A percentile compares a stretch with the other conserved stretches of the same genome.
These are phyloP conservation scores for Xylariaceae sp. DNA, from an alignment of 2,329 filamentous ascomycete species.

Conservation along the genomic window DNA sequence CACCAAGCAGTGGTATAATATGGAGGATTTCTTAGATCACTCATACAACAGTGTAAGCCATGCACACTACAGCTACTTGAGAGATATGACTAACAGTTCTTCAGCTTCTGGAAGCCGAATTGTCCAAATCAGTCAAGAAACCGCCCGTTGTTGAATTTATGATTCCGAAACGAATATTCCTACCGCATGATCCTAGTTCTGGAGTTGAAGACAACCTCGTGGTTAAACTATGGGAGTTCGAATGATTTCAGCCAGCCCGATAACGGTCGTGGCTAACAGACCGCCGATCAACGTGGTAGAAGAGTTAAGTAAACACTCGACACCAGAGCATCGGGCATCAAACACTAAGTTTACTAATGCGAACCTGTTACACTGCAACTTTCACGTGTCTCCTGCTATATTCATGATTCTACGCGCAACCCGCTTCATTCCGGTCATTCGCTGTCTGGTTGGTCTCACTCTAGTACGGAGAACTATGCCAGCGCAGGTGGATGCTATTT, in stretches of 20 bases:
- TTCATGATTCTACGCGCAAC: constrained; percentile 13
- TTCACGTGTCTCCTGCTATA: constrained; percentile 3
- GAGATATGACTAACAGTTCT: constrained; percentile 40
- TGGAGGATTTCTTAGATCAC: constrained; percentile 98
- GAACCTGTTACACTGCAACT: constrained; percentile 10
- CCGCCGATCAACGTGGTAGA: not conserved
- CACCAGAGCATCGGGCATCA: constrained; percentile 17
- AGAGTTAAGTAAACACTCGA: constrained; percentile 11
- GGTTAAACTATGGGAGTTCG: constrained; percentile 67
- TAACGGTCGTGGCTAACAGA: constrained; percentile 1
- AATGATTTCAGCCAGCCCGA: constrained; percentile 25
- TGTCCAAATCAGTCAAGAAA: constrained; percentile 83
- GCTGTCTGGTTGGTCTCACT: constrained; percentile 6
- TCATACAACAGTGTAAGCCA: constrained; percentile 78
- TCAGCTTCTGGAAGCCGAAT: constrained; percentile 82
- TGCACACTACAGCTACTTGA: not conserved
- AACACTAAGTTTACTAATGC: constrained; percentile 14
- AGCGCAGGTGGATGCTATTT: constrained; percentile 21
- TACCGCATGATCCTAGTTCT: constrained; percentile 55
- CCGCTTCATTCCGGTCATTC: constrained; percentile 8
- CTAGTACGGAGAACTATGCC: constrained; percentile 9
- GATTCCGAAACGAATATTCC: constrained; percentile 85
- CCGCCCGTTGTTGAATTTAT: constrained; percentile 89
- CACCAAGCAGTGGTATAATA: constrained; percentile 90
- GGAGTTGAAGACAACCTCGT: constrained; percentile 60